These are phyloP conservation scores for Thermomucor indicae-seudaticae DNA, from an alignment of 371 early-diverging fungal species.

Conservation along the genomic window DNA sequence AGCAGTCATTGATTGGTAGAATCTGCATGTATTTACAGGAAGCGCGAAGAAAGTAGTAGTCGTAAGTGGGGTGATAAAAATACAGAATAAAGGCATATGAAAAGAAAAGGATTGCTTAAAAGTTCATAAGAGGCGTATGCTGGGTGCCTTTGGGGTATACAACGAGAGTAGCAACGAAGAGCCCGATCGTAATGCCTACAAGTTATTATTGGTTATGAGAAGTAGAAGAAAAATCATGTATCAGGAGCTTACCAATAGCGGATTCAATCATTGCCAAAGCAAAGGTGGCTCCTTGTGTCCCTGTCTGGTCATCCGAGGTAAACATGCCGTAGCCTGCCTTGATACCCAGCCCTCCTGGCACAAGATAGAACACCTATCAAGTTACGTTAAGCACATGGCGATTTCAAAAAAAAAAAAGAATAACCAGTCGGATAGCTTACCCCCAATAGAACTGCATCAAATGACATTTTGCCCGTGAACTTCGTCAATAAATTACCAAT, in stretches of 20 bases:
- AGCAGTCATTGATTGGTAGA: slow-evolving; percentile 31
- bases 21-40: not conserved
- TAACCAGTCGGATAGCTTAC: slow-evolving; percentile 16
- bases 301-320: slow-evolving; percentile 27
- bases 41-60: too few relatives aligned
- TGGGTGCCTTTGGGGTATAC: slow-evolving; percentile 54
- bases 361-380: slow-evolving; percentile 38
- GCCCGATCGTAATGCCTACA: slow-evolving; percentile 52
- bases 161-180: slow-evolving; percentile 52
- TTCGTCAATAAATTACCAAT: slow-evolving; percentile 50
- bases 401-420: slow-evolving; percentile 1
- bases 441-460: slow-evolving; percentile 52
- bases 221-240: too few relatives aligned
- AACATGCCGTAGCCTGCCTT: slow-evolving; percentile 48
- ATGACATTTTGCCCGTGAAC: slow-evolving; percentile 49
- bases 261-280: slow-evolving; percentile 46
- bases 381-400: not conserved
- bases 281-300: slow-evolving; percentile 35
- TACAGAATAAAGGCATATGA: not conserved
- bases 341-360: slow-evolving; percentile 55
- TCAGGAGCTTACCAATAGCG: slow-evolving; percentile 16
- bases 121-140: slow-evolving; percentile 59
- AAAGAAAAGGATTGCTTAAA: slow-evolving; percentile 19
- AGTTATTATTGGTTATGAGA: not conserved
- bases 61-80: not conserved